Base-by-base conservation (phyloP, 1,139 yeast genomes). In the Geotrichum phurueaensis region DNA sequence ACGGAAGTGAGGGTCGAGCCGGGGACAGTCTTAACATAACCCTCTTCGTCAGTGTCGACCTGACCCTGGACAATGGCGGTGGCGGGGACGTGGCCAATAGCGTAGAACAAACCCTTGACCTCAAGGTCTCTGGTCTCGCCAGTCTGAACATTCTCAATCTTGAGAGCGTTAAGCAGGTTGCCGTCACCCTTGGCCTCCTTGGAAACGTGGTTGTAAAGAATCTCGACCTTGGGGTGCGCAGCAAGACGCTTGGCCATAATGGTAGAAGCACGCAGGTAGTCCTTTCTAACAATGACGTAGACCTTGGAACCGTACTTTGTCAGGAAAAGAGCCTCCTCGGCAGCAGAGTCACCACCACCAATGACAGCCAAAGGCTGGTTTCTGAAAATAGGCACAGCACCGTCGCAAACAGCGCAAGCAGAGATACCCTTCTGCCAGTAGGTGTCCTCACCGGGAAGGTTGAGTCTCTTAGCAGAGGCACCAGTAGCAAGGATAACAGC, bases 341-440 rank as follows among this genome's bases (percentile, higher is more conserved):
- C 96, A 33, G 99, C 99, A 66, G 97, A 91, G 77, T 94, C 99
- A 75, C 99, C 99, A 68, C 99, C 99, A 65, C 99, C 99, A 69
- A 94, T 80, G 62, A 94, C 99, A 20, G 97, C 98, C 72, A 94
- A 83, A 51, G 99, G 98, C 78, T 91, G 89, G 81, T 94, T 89
- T 82, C 98, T 87, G 81, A 94, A 94, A 71, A 94, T 91, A 70
- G 99, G 99, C 53, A 94, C 96, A 47, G 99, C 99, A 76, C 99
- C 99, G 74, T 94, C 99, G 79, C 99, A 94, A 64, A 94, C 99
- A 57, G 99, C 99, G 81, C 99, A 94, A 23, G 99, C 99, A 67
- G 96, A 89, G 69, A 94, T 94, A 75, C 99, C 99, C 75, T 88
- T 89, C 81, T 94, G 99, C 99, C 99, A 94, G 84, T 94, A 94